Conservation (phyloP, 1,284 basidiomycete species). For the Ganoderma boninense region DNA sequence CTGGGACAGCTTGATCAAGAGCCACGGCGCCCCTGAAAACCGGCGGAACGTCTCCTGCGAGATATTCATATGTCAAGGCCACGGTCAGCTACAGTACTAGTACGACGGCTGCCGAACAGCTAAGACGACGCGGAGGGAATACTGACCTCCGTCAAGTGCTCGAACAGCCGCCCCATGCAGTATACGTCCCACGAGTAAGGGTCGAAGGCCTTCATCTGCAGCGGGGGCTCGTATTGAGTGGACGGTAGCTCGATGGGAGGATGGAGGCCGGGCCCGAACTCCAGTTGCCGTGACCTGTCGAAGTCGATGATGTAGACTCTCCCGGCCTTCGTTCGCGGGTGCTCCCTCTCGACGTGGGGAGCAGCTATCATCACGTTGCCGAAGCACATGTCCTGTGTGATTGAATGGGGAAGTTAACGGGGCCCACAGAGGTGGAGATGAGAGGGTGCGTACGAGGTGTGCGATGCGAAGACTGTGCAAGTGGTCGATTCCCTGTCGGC, state of each 20-base stretch:
- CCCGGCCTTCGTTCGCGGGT: neutral
- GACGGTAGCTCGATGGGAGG: neutral
- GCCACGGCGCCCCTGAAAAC: too few relatives aligned
- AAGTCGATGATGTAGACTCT: neutral
- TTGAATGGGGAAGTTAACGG: neutral
- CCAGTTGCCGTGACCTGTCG: neutral
- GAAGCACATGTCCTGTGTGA: neutral
- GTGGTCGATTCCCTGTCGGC: neutral
- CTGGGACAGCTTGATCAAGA: too few relatives aligned
- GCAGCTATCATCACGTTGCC: neutral
- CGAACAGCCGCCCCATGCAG: neutral
- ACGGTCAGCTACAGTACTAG: too few relatives aligned
- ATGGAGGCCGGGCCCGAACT: neutral
- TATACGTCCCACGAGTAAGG: neutral
- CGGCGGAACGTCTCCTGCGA: too few relatives aligned
- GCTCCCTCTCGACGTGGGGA: neutral
- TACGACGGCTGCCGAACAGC: too few relatives aligned
- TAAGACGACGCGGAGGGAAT: too few relatives aligned
- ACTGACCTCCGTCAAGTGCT: neutral
- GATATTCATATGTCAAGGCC: too few relatives aligned
- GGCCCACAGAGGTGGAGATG: neutral
- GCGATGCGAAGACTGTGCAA: neutral
- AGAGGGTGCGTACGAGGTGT: neutral
- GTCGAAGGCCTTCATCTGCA: neutral
- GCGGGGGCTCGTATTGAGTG: neutral